Evolutionary conservation across 2,329 filamentous ascomycete genomes (phyloP).

Genomic region (Ophiostoma populinum): DNA sequence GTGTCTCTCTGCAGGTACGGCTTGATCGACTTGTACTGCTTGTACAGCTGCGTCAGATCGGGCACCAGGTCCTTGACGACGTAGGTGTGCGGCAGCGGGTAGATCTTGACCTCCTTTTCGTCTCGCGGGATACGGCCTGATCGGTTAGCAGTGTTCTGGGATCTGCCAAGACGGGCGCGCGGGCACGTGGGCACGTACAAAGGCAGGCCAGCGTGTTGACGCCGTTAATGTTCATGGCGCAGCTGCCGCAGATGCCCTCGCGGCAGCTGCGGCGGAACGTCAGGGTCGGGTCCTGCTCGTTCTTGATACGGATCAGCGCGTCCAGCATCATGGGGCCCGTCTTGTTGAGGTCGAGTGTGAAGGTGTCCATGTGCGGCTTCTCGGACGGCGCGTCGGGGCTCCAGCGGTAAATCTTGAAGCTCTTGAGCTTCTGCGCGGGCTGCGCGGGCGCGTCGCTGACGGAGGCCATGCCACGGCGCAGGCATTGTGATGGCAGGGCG

Average conservation of each 20-base stretch:
- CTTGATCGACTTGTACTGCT: constrained; percentile 99
- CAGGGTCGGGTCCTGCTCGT: constrained; percentile 89
- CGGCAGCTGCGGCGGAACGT: constrained; percentile 92
- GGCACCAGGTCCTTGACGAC: constrained; percentile 98
- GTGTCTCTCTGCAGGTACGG: constrained; percentile 90
- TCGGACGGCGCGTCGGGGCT: constrained; percentile 81
- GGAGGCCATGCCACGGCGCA: constrained; percentile 34
- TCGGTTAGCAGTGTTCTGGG: constrained; percentile 1
- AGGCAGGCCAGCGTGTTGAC: constrained; percentile 95
- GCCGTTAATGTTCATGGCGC: constrained; percentile 99
- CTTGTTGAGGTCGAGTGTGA: constrained; percentile 94
- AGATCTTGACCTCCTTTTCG: constrained; percentile 77
- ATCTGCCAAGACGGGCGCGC: no score
- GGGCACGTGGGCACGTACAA: constrained; percentile 41
- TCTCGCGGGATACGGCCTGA: constrained; percentile 86
- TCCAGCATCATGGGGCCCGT: constrained; percentile 98
- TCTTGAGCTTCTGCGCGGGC: constrained; percentile 60
- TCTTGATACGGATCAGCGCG: constrained; percentile 95
- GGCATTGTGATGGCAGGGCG: constrained; percentile 14
- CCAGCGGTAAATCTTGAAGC: constrained; percentile 98
- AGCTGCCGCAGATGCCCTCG: constrained; percentile 97
- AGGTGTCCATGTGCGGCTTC: constrained; percentile 92
- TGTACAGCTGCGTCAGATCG: constrained; percentile 97
- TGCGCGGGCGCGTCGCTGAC: constrained; percentile 24
- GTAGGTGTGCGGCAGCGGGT: constrained; percentile 95